Evolutionary conservation across 768 basidiomycete genomes (phyloP).

Genomic region (Podaxis sp.): DNA sequence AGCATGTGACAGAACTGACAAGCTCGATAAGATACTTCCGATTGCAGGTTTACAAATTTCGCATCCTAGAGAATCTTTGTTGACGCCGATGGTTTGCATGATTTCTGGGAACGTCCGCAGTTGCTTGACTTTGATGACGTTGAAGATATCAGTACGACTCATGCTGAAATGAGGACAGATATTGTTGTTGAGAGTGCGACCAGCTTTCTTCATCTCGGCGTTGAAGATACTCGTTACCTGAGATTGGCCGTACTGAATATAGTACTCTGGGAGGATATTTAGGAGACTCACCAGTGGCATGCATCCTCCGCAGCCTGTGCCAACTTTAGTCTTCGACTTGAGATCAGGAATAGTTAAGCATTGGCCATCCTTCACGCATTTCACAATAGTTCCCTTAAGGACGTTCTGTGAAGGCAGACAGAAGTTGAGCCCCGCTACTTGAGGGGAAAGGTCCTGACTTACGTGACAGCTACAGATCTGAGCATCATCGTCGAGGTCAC

Average conservation of each 20-base stretch:
- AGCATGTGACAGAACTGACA: conserved; percentile 23
- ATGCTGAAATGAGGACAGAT: conserved; percentile 67
- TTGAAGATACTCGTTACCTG: conserved; percentile 38
- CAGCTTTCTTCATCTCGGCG: conserved; percentile 67
- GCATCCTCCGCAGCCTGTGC: conserved; percentile 75
- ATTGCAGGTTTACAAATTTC: conserved; percentile 74
- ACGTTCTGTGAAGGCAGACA: conserved; percentile 45
- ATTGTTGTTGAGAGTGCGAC: conserved; percentile 54
- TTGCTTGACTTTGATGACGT: conserved; percentile 61
- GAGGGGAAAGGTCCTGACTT: conserved; percentile 16
- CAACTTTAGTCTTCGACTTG: conserved; percentile 68
- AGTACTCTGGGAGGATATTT: too few species aligned
- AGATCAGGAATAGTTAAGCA: conserved; percentile 49
- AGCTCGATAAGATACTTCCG: conserved; percentile 48
- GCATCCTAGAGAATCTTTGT: conserved; percentile 57
- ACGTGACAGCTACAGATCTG: conserved; percentile 74
- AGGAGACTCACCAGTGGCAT: conserved; percentile 49
- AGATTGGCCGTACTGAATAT: neutral
- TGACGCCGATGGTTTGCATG: conserved; percentile 48
- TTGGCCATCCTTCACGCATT: conserved; percentile 50
- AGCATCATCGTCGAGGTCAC: conserved; percentile 68
- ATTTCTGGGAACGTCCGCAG: conserved; percentile 55
- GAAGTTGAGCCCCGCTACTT: neutral
- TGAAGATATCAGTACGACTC: conserved; percentile 67
- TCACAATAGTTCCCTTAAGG: conserved; percentile 53